These are phyloP conservation scores for Chaetomidium leptoderma DNA, from an alignment of 495 filamentous ascomycete genomes.

Conservation along the genomic window DNA sequence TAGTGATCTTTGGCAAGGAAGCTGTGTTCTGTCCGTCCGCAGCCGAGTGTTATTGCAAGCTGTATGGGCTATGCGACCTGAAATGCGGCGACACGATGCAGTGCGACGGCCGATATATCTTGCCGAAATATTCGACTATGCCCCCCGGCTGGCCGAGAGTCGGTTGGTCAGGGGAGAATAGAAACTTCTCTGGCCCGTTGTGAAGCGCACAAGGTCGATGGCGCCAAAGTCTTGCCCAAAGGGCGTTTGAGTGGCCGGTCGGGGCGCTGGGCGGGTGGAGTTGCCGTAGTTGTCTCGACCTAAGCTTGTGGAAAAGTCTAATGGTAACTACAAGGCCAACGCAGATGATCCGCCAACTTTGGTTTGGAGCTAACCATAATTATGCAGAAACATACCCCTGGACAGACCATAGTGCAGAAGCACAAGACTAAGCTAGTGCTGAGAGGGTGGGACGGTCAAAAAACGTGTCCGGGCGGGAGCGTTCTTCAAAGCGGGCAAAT, in stretches of 20 bases:
- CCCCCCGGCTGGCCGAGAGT: conserved; percentile 37
- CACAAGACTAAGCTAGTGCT: no score
- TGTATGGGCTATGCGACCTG: conserved; percentile 57
- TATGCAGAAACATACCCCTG: no score
- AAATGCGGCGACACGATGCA: conserved; percentile 20
- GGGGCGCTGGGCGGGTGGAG: no score
- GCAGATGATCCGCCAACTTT: no score
- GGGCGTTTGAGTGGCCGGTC: background rate
- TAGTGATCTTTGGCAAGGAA: conserved; percentile 40
- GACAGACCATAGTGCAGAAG: no score
- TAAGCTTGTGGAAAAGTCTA: no score
- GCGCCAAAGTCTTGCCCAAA: background rate
- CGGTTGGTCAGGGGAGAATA: conserved; percentile 34
- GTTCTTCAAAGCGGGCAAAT: background rate
- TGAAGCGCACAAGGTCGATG: background rate
- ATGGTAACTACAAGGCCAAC: no score
- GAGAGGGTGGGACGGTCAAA: no score
- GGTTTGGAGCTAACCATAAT: no score
- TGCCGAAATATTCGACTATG: conserved; percentile 32
- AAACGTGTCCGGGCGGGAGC: no score
- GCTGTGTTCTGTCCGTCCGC: conserved; percentile 56
- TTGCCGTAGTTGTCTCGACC: no score
- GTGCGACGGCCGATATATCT: conserved; percentile 32
- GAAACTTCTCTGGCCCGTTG: conserved; percentile 22
- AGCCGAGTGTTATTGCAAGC: conserved; percentile 59